Evolutionary conservation across 352 stramenopile genomes (phyloP).

Genomic region (Globisporangium nagaii): DNA sequence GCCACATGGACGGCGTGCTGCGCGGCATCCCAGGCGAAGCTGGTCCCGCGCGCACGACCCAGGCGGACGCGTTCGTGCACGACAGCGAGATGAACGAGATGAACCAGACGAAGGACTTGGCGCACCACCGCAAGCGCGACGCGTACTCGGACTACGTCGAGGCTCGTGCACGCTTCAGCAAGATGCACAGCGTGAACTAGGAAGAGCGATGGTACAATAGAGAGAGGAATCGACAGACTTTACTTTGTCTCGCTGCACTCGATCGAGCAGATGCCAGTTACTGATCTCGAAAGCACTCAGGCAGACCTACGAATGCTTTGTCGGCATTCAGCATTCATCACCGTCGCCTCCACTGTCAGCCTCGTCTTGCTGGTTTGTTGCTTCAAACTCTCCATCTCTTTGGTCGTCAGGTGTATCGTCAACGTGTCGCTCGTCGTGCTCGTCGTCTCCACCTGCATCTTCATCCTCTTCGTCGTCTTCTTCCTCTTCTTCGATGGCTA

Average conservation of each 20-base stretch:
- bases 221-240: too few species aligned
- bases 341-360: background rate
- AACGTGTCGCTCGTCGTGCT: constrained; percentile 2
- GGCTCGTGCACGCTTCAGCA: constrained; percentile 82
- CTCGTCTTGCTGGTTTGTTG: background rate
- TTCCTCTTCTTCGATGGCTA: background rate
- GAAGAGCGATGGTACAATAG: background rate
- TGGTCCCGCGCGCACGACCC: constrained; percentile 27
- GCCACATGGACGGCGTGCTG: constrained; percentile 75
- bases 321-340: background rate
- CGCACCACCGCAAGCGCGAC: constrained; percentile 76
- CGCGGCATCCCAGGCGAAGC: constrained; percentile 41
- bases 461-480: background rate
- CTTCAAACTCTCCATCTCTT: constrained; percentile 1
- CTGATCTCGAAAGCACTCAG: too few species aligned
- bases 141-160: constrained; percentile 87
- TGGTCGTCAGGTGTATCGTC: background rate
- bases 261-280: too few species aligned
- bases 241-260: too few species aligned
- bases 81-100: constrained; percentile 72
- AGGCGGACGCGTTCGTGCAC: constrained; percentile 55
- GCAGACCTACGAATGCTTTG: too few species aligned
- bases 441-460: background rate
- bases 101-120: constrained; percentile 70
- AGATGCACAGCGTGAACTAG: constrained; percentile 86